Conservation (phyloP, 192 early-diverging fungal genomes). For the Backusella morwellensis region DNA sequence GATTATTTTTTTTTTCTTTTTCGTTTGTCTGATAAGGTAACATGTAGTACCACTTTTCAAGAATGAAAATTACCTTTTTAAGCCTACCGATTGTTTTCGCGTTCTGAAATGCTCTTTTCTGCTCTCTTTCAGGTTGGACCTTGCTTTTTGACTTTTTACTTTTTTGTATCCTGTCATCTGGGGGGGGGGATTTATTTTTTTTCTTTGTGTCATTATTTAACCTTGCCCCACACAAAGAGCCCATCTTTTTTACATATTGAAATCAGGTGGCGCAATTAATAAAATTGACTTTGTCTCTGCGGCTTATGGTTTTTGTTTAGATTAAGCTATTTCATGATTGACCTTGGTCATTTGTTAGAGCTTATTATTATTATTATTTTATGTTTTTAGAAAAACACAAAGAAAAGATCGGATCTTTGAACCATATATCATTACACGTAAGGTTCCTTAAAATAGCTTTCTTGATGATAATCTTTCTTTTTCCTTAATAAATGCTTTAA, state of each 20-base stretch:
- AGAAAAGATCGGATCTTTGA: neutral
- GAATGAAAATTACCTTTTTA: neutral
- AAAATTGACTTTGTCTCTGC: neutral
- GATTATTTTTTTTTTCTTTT: neutral
- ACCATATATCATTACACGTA: neutral
- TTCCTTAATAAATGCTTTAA: neutral
- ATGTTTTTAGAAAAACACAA: neutral
- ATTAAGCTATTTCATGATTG: neutral
- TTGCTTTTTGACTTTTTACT: neutral
- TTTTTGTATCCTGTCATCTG: conserved; percentile 8
- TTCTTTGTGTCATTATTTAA: neutral
- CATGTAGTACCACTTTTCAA: conserved; percentile 1
- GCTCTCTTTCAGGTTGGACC: neutral
- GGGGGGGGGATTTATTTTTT: neutral
- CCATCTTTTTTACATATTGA: neutral
- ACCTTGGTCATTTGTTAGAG: neutral
- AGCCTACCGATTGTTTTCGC: neutral
- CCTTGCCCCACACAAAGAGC: neutral
- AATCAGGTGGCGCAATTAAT: neutral
- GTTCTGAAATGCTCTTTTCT: neutral
- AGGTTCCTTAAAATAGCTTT: neutral
- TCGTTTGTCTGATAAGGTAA: neutral
- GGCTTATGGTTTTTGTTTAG: neutral
- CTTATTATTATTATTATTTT: neutral
- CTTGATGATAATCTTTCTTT: neutral